Evolutionary conservation across 176 grass and related monocot species (phyloP), one percentile per base, ranked within the genome.

Genomic region (Zoysia japonica): DNA sequence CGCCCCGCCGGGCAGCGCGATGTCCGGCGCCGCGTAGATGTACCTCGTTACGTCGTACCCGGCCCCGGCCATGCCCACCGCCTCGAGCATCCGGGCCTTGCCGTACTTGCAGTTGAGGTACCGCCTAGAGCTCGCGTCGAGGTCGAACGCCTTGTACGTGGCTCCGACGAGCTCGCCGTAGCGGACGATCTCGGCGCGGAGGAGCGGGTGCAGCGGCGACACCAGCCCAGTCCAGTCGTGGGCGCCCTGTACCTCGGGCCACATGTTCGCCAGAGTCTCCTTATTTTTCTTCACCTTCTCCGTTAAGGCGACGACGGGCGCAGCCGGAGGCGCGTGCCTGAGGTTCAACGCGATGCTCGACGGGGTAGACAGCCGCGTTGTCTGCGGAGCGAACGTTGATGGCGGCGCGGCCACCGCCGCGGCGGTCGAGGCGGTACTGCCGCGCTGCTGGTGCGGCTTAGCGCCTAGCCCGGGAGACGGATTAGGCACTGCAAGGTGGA

Each of bases 31-130:
- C 0, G 90, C 91, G 14, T 93, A 97, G 67, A 97, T 84, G 86
- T 97, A 97, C 71, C 84, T 68, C 2, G 88, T 93, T 39, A 97
- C 65, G 14, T 10, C 47, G 70, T 97, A 97, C 11, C 88, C 91
- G 2, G 94, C 77, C 37, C 72, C 54, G 28, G 44, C 86, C 81
- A 97, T 77, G 47, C 94, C 94, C 52, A 89, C 87, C 48, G 93
- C 91, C 9, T 56, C 53, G 3, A 97, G 82, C 88, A 97, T 91
- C n/a, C 86, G 81, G 8, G 56, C 54, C 86, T 84, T 88, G 65
- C 94, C 91, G 75, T 91, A 82, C 84, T 89, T 93, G 67, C 94
- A 97, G 80, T 91, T 93, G 70, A 97, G 86, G 75, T 93, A 89
- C 1, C 86, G 78, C 75, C 81, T 83, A 0, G 94, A 93, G 8